Evolutionary conservation across 306 rosid genomes (phyloP), one percentile per base, ranked within the genome.

Genomic region (Prunus dulcis): DNA sequence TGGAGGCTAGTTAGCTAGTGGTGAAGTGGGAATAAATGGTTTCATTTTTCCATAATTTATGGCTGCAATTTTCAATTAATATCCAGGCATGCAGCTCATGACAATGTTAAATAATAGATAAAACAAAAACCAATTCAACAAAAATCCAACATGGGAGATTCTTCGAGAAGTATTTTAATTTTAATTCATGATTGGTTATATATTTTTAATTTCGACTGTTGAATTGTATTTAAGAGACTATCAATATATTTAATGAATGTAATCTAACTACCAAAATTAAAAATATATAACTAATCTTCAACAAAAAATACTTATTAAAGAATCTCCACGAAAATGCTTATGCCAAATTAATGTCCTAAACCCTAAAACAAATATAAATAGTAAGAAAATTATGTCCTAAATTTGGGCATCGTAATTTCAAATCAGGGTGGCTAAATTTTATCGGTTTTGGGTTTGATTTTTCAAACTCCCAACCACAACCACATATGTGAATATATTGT

Each of bases 381-480:
- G 9, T 5, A 34, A 0, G 41, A 34, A 34, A 34, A 34, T 34
- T 34, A 34, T 34, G 41, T 34, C 41, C 8, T 34, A 34, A 12
- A 47, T 47, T 12, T 17, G 17, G 25, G 25, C 6, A 3, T 17
- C 61, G 15, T 25, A 8, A 67, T 12, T 14, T 68, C 38, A 68
- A 9, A 47, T 2, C 13, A 55, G 20, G 50, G 38, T 71, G 50
- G 17, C 18, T 12, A 58, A 5, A 13, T 52, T 70, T 18, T 9
- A 32, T 30, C 45, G 62, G 51, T 9, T 51, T 52, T 32, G 27
- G 62, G 20, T 56, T 56, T 11, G 52, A 20, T 38, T 10, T 50
- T 30, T 32, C 34, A 53, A n/a, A 53, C 32, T n/a, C 52, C 62
- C 49, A 55, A 71, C 76, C 52, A 13, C 30, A 34, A 32, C 76